Percentiles rank a stretch among this genome's conserved stretches.
Evolutionary conservation across 345 rosid genomes (phyloP).

Genomic region (Sisymbrium altissimum): DNA sequence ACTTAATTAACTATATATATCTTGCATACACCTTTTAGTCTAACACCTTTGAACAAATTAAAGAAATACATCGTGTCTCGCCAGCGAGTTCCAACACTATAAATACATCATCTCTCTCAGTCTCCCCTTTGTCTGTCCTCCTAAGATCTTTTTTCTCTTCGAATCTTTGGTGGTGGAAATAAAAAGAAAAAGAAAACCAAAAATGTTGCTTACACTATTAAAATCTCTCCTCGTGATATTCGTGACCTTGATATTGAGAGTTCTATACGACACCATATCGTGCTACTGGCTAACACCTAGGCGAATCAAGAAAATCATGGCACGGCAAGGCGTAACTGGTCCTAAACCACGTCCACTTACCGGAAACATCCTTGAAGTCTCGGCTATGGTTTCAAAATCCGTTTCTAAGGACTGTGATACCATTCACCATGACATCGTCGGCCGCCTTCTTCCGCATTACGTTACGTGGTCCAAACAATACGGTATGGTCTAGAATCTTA

Average conservation of each 20-base stretch:
- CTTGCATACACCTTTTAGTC: no score
- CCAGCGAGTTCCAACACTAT: no score
- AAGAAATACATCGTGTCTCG: no score
- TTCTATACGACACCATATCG: constrained; percentile 50
- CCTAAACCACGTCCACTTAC: constrained; percentile 69
- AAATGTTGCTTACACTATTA: constrained; percentile 31
- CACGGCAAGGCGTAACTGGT: constrained; percentile 83
- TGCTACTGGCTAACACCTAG: constrained; percentile 76
- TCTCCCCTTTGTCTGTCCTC: neutral
- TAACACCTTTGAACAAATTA: no score
- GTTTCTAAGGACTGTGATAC: constrained; percentile 58
- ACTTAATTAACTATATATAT: no score
- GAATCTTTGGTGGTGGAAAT: neutral
- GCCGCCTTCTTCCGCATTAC: constrained; percentile 85
- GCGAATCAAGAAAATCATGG: constrained; percentile 78
- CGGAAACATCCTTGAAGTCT: constrained; percentile 79
- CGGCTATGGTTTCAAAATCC: constrained; percentile 55
- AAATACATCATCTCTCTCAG: no score
- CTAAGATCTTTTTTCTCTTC: neutral
- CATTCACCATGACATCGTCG: constrained; percentile 71
- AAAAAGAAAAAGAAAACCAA: neutral
- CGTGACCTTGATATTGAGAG: constrained; percentile 34
- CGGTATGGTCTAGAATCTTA: constrained; percentile 41
- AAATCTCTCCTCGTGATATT: constrained; percentile 34
- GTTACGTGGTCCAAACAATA: constrained; percentile 71